These are phyloP conservation scores for Hemisphaericaspora nanyangensis DNA, from an alignment of 805 yeast species.

Conservation along the genomic window DNA sequence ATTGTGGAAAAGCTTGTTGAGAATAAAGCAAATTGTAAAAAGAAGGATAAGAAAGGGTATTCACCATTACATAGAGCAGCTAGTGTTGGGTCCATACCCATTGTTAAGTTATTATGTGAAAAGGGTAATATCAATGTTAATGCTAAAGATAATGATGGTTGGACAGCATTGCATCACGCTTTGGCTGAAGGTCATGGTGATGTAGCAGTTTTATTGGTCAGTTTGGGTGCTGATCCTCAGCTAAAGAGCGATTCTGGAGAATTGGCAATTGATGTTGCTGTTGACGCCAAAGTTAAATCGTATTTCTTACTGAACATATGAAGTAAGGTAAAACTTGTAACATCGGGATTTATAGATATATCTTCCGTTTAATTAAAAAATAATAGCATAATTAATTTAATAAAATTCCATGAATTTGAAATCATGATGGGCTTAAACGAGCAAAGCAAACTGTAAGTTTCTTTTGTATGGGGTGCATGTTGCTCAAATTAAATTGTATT, in stretches of 20 bases:
- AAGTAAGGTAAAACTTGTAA: too few species aligned
- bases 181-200: constrained; percentile 87
- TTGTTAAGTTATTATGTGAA: constrained; percentile 52
- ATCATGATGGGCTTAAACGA: too few species aligned
- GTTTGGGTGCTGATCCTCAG: constrained; percentile 62
- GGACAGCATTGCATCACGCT: constrained; percentile 90
- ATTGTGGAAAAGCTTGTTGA: constrained; percentile 52
- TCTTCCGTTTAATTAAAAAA: too few species aligned
- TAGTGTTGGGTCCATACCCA: constrained; percentile 59
- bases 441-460: too few species aligned
- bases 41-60: constrained; percentile 63
- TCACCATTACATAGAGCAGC: constrained; percentile 82
- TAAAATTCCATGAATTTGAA: too few species aligned
- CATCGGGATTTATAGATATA: too few species aligned
- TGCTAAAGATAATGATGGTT: constrained; percentile 64
- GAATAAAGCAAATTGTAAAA: constrained; percentile 55
- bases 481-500: too few species aligned
- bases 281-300: constrained; percentile 28
- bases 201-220: constrained; percentile 57
- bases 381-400: too few species aligned
- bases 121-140: constrained; percentile 61
- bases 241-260: constrained; percentile 49
- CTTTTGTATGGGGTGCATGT: too few species aligned
- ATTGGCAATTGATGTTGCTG: constrained; percentile 33
- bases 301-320: constrained; percentile 10